Conservation (phyloP, 1,284 basidiomycete genomes). For the Thelephora terrestris region DNA sequence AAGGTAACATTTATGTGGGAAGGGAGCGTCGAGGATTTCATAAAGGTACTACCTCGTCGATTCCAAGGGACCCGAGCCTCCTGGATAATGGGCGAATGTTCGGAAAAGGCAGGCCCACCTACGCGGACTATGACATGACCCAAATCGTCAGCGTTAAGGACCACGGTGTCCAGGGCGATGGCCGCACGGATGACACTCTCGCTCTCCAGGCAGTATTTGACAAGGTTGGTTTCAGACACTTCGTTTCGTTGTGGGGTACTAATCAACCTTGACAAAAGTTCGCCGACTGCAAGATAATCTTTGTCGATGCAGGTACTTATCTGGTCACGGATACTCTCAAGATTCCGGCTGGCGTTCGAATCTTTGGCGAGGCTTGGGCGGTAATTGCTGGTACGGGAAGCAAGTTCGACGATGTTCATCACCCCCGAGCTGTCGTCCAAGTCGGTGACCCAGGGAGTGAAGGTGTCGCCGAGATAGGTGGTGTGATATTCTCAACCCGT, state of each 20-base stretch:
- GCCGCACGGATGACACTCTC: constrained; percentile 63
- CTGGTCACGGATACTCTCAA: constrained; percentile 60
- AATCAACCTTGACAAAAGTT: constrained; percentile 28
- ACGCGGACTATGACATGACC: constrained; percentile 45
- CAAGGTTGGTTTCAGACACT: constrained; percentile 28
- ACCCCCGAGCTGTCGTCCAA: constrained; percentile 46
- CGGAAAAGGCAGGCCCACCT: constrained; percentile 59
- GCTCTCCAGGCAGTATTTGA: constrained; percentile 53
- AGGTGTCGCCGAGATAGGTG: constrained; percentile 50
- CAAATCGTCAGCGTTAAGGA: constrained; percentile 65
- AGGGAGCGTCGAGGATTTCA: constrained; percentile 34
- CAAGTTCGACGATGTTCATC: constrained; percentile 43
- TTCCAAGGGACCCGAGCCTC: constrained; percentile 43
- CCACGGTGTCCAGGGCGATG: constrained; percentile 66
- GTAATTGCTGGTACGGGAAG: constrained; percentile 60
- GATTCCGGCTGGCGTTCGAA: constrained; percentile 59
- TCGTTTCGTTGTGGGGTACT: not conserved
- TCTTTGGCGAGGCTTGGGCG: constrained; percentile 73
- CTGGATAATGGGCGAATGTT: constrained; percentile 56
- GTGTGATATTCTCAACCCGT: constrained; percentile 45
- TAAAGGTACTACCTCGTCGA: constrained; percentile 37
- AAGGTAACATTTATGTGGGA: constrained; percentile 58
- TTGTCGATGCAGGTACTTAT: constrained; percentile 68
- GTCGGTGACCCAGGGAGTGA: constrained; percentile 40
- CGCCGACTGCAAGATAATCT: constrained; percentile 67